A percentile compares a stretch with the other conserved stretches of the same genome.
Evolutionary conservation across 441 rosid species (phyloP).

Genomic region (Croton laevigatus): DNA sequence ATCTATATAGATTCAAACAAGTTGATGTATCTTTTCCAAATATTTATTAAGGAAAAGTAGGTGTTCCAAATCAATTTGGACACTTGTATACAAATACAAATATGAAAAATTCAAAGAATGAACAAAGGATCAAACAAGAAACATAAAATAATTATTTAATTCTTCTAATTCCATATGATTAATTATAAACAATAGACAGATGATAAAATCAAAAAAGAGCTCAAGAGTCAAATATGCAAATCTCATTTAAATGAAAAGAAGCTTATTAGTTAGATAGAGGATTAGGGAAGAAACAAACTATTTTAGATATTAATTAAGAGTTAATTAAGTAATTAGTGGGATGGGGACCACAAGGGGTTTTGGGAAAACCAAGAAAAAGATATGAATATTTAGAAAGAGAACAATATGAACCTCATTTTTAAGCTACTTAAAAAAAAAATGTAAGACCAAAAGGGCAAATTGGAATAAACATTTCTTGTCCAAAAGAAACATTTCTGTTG

Average conservation of each 20-base stretch:
- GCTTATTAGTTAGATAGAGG: no score
- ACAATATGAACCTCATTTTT: conserved; percentile 16
- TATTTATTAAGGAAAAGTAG: neutral
- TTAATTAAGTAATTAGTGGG: neutral
- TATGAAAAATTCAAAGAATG: no score
- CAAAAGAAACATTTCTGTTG: neutral
- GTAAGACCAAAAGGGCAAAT: neutral
- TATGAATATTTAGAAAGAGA: conserved; percentile 14
- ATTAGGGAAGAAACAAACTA: no score
- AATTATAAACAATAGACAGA: no score
- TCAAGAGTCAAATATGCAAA: no score
- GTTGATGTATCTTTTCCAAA: neutral
- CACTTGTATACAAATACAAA: neutral
- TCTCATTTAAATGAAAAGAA: no score
- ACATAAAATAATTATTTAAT: no score
- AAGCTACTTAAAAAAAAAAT: neutral
- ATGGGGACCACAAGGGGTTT: conserved; percentile 15
- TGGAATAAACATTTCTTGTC: neutral
- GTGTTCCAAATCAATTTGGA: neutral
- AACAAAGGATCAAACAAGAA: no score
- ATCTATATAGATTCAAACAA: no score
- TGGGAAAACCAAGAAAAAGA: conserved; percentile 15
- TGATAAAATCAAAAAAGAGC: no score
- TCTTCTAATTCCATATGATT: no score
- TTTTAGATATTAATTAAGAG: neutral